Conservation (phyloP, 257 asterid species). For the Solanum virginianum region DNA sequence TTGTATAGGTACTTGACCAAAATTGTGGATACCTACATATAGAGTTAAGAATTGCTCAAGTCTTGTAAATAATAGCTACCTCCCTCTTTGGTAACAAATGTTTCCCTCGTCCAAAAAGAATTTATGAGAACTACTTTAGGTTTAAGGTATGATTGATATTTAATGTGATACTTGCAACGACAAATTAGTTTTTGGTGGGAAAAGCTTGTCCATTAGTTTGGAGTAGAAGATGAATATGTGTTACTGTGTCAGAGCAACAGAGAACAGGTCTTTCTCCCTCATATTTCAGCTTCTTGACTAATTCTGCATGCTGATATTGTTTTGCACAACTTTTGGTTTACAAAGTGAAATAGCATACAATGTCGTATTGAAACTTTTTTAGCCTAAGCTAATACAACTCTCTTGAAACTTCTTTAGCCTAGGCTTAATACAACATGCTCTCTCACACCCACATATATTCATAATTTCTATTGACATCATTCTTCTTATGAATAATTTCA, state of each 20-base stretch:
- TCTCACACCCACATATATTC: neutral
- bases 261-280: neutral
- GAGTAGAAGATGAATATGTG: neutral
- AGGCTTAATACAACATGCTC: no score
- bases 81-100: neutral
- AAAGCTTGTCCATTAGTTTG: neutral
- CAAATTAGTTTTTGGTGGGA: neutral
- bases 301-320: neutral
- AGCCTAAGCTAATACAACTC: neutral
- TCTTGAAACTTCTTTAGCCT: no score
- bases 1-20: neutral
- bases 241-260: neutral
- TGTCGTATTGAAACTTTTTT: neutral
- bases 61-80: neutral
- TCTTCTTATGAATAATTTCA: conserved; percentile 18
- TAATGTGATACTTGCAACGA: neutral
- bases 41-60: neutral
- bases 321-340: neutral
- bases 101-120: neutral
- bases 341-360: neutral
- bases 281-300: neutral
- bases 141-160: neutral
- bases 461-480: neutral
- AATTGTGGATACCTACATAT: neutral
- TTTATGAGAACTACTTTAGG: neutral